Evolutionary conservation across 495 filamentous ascomycete genomes (phyloP), one percentile per base, ranked within the genome.

Genomic region (Geoglossum glabrum): DNA sequence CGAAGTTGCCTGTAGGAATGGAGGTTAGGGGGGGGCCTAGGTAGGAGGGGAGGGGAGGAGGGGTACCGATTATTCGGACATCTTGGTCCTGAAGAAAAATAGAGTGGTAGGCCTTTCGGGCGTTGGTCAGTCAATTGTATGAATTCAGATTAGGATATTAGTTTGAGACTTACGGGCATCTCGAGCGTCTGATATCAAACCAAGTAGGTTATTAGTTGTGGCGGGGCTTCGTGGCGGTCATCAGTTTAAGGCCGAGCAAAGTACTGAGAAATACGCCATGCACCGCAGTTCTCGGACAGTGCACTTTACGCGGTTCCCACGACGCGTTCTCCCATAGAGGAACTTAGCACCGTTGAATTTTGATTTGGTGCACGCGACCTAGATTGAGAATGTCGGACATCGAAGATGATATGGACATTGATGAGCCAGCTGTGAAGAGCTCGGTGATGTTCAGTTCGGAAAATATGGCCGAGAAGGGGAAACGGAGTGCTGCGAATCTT

Each of bases 401-500:
- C 67, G 88, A 88, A 61, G 90, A 95, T 70, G 86, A 87, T 59
- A 90, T 92, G 82, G 82, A 86, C 60, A 70, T 87, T 57, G 92
- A 97, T 66, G 79, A 82, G 63, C 74, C 78, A 31, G 69, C 74
- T 51, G 73, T 74, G 58, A 75, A 81, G 54, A 72, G 74, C 26
- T 66, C 79, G 47, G 74, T 76, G 59, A 47, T 71, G 26, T 87
- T 86, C 64, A 77, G 76, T 50, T 74, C 78, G n/a, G 74, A 80
- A 38, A 72, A 75, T 61, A 62, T 60, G 25, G 40, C 7, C 25
- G 57, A n/a, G 33, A 82, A 80, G 54, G 74, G 78, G 31, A 98
- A 97, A 69, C 80, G 89, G 65, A 86, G 83, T 64, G 86, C 84
- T 59, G 90, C 90, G 9, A 94, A 99, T 67, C 73, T 99, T 27